Evolutionary conservation across 805 yeast genomes (phyloP).

Genomic region (Kuraishia ogatae): DNA sequence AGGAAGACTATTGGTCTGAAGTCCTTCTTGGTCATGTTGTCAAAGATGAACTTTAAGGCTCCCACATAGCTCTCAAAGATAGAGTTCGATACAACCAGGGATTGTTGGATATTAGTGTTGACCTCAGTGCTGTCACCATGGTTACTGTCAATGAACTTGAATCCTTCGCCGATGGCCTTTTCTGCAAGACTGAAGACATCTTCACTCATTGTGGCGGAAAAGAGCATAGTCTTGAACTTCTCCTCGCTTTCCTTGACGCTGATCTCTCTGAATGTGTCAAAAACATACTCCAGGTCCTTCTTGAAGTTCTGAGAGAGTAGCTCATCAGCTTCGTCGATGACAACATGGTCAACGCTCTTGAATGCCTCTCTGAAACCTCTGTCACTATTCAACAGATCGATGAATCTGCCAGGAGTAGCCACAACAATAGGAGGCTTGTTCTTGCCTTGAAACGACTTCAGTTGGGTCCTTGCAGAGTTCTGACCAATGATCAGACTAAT

Average conservation of each 20-base stretch:
- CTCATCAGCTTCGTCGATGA: constrained; percentile 90
- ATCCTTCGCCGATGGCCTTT: constrained; percentile 41
- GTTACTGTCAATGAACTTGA: constrained; percentile 61
- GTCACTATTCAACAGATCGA: constrained; percentile 46
- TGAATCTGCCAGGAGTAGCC: constrained; percentile 85
- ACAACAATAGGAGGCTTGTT: constrained; percentile 56
- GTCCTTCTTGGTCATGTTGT: constrained; percentile 19
- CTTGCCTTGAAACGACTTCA: constrained; percentile 17
- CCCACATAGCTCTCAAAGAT: constrained; percentile 54
- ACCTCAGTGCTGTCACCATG: constrained; percentile 55
- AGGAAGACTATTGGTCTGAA: constrained; percentile 80
- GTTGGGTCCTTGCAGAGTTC: constrained; percentile 30
- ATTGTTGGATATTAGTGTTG: constrained; percentile 72
- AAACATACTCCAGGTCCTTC: constrained; percentile 51
- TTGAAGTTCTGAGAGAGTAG: constrained; percentile 76
- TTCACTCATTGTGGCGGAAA: constrained; percentile 81
- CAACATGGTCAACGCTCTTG: constrained; percentile 47
- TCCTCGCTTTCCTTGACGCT: constrained; percentile 20
- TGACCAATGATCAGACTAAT: constrained; percentile 66
- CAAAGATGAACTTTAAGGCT: constrained; percentile 41
- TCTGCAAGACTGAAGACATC: constrained; percentile 60
- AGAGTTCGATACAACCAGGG: constrained; percentile 42
- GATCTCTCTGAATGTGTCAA: constrained; percentile 30
- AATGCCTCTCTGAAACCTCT: constrained; percentile 37
- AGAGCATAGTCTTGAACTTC: constrained; percentile 58